Conservation (phyloP, 2,329 filamentous ascomycete species). For the Colletotrichum chlorophyti region DNA sequence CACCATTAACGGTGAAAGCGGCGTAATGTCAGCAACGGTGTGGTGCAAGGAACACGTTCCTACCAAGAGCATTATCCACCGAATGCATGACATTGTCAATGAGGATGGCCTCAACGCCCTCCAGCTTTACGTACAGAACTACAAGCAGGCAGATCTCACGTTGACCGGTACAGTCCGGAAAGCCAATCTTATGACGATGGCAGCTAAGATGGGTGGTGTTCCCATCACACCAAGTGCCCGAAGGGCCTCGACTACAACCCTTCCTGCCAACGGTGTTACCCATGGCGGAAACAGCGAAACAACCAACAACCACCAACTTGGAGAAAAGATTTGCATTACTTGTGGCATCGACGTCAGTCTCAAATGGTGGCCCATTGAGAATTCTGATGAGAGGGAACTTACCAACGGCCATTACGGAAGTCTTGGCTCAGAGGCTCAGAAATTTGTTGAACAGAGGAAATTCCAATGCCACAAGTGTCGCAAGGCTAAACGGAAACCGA, state of each 20-base stretch:
- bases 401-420: slow-evolving; percentile 58
- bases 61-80: slow-evolving; percentile 75
- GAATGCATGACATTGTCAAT: slow-evolving; percentile 77
- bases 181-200: slow-evolving; percentile 77
- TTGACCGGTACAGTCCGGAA: slow-evolving; percentile 93
- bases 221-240: slow-evolving; percentile 50
- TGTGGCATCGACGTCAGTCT: slow-evolving; percentile 76
- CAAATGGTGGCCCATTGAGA: slow-evolving; percentile 72
- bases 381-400: slow-evolving; percentile 57
- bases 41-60: slow-evolving; percentile 92
- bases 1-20: slow-evolving; percentile 80
- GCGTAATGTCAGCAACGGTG: slow-evolving; percentile 82
- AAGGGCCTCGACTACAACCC: slow-evolving; percentile 61
- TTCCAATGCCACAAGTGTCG: slow-evolving; percentile 81
- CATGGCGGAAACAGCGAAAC: slow-evolving; percentile 7
- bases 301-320: slow-evolving; percentile 38
- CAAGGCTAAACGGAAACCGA: slow-evolving; percentile 57
- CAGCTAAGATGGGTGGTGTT: slow-evolving; percentile 58
- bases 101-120: slow-evolving; percentile 79
- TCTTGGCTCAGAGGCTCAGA: slow-evolving; percentile 62
- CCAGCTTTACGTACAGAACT: slow-evolving; percentile 85
- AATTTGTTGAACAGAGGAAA: slow-evolving; percentile 64
- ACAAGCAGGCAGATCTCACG: slow-evolving; percentile 92
- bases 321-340: slow-evolving; percentile 66
- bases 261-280: slow-evolving; percentile 34